Base-by-base conservation (phyloP, 768 basidiomycete species). In the Termitomyces bulborhizus region DNA sequence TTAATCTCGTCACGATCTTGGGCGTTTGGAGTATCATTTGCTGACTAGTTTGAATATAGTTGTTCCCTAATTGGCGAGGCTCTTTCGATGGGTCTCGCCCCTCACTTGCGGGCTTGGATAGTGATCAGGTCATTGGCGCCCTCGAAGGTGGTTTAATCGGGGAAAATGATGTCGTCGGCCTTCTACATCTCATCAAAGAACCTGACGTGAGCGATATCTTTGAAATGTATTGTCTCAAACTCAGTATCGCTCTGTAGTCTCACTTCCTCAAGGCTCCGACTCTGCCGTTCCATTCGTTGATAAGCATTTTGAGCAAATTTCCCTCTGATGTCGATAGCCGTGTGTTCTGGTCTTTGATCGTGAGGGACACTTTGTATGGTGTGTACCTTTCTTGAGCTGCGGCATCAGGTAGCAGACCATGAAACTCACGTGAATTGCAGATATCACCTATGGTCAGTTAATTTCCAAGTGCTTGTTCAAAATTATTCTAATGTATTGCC, bases 241-340 rank as follows among this genome's bases (percentile, higher is more conserved):
- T 73, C n/a, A 67, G 48, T 31, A 16, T 13, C 24, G 11, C 49
- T 55, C 51, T 36, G 1, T 61, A 92, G 88, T 85, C 88, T 16
- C 91, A 90, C 66, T 93, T 93, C 74, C 73, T 93, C 62, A 93
- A 93, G 72, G 88, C 88, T 27, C 85, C 90, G 3, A 85, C 81
- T 2, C 76, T 93, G 43, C 91, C 91, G 0, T 92, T 88, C 74
- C 82, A 91, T 66, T 82, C 79, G n/a, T 76, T 93, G 44, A 76
- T 84, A 57, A 86, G 86, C 57, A 76, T 90, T 51, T 65, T 93
- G 57, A 80, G 78, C 60, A 93, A 91, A 69, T 90, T 92, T 70
- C 91, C 90, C 1, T 71, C 77, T 26, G 88, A 91, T 60, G 73
- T 81, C 24, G 88, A 91, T 58, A 87, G 87, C 57, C 77, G 84